Conservation (phyloP, 2,329 filamentous ascomycete genomes). For the Septoria linicola region DNA sequence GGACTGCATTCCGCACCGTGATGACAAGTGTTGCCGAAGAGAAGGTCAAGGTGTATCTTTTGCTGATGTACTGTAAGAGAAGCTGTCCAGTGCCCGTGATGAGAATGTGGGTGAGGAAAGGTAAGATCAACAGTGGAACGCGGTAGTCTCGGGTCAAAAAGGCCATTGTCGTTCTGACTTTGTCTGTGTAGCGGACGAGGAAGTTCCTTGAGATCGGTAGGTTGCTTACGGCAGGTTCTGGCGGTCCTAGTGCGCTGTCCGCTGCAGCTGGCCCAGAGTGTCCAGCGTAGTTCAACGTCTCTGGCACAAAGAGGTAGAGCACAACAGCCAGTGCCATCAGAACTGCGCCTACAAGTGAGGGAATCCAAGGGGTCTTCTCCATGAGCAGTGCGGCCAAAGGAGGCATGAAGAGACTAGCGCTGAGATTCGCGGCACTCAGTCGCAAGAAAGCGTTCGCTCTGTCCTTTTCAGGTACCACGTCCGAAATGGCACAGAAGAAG, state of each 20-base stretch:
- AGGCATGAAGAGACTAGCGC: conserved; percentile 35
- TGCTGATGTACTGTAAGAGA: conserved; percentile 55
- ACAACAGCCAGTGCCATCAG: conserved; percentile 21
- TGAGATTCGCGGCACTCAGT: conserved; percentile 33
- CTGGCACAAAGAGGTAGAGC: conserved; percentile 33
- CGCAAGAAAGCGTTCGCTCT: conserved; percentile 36
- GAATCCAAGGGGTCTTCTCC: conserved; percentile 38
- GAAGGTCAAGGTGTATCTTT: conserved; percentile 52
- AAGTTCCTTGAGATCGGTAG: conserved; percentile 1
- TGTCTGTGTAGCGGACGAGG: conserved; percentile 4
- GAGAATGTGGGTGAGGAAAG: conserved; percentile 35
- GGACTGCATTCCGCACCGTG: conserved; percentile 34
- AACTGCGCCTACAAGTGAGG: conserved; percentile 31
- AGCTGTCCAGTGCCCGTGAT: conserved; percentile 34
- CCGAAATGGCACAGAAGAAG: conserved; percentile 34
- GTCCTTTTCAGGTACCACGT: conserved; percentile 33
- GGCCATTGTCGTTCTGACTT: conserved; percentile 24
- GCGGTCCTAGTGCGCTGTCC: not conserved
- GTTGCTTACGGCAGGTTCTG: not conserved
- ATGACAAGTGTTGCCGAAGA: conserved; percentile 37
- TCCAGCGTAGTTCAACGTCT: conserved; percentile 36
- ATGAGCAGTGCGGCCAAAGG: conserved; percentile 39
- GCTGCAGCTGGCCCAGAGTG: not conserved
- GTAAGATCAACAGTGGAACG: conserved; percentile 33
- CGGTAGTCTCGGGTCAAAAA: conserved; percentile 37